Conservation (phyloP, 371 early-diverging fungal species). For the Syncephalastrum racemosum region DNA sequence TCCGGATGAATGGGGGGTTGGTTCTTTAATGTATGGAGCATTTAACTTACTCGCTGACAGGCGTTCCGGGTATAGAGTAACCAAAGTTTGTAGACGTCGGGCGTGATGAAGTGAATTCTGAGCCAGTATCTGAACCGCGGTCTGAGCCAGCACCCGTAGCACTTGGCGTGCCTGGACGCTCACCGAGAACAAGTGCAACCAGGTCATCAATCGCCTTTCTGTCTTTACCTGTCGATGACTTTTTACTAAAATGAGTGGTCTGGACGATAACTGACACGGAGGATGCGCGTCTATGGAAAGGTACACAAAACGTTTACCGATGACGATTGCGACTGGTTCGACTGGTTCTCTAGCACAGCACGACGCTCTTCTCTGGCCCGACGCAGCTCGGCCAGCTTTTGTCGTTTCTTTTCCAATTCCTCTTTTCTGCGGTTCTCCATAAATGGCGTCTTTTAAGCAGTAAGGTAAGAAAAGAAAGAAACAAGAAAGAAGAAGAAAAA, state of each 20-base stretch:
- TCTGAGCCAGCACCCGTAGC: conserved; percentile 44
- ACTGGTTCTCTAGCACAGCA: conserved; percentile 54
- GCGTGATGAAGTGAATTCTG: conserved; percentile 47
- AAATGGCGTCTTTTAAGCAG: too few species aligned
- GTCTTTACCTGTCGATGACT: conserved; percentile 27
- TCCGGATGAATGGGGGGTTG: background rate
- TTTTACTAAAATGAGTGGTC: background rate
- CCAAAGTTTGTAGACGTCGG: conserved; percentile 43
- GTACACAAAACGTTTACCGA: conserved; percentile 31
- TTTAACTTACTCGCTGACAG: conserved; percentile 40
- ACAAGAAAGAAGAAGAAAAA: too few species aligned
- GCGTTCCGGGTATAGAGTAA: conserved; percentile 46
- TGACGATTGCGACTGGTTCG: conserved; percentile 37
- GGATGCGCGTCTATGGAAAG: conserved; percentile 1
- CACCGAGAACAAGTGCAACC: conserved; percentile 80
- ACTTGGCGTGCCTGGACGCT: conserved; percentile 59
- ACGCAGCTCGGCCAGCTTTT: conserved; percentile 87
- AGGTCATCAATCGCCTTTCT: conserved; percentile 78
- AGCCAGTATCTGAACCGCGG: conserved; percentile 56
- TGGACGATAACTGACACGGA: background rate
- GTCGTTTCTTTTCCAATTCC: conserved; percentile 89
- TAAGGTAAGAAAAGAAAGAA: too few species aligned
- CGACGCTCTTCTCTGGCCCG: conserved; percentile 82
- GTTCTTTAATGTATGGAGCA: background rate
- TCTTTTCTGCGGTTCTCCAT: conserved; percentile 67